These are phyloP conservation scores for Tolypocladium guangdongense DNA, from an alignment of 2,329 filamentous ascomycete genomes.

Conservation along the genomic window DNA sequence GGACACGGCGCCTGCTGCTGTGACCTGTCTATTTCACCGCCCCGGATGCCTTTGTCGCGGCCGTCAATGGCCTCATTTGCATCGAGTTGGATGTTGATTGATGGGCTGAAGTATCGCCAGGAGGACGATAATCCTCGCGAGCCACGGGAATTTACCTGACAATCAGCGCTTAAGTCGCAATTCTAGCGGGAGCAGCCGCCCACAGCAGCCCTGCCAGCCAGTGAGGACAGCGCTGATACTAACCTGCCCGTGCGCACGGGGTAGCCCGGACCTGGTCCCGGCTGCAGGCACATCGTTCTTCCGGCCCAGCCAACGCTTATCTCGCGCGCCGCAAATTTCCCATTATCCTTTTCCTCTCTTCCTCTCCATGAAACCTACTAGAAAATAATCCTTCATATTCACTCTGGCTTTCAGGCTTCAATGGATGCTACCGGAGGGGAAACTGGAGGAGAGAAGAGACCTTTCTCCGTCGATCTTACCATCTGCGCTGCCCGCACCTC, in stretches of 20 bases:
- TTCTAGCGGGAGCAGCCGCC: background rate
- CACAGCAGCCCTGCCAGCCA: background rate
- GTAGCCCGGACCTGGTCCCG: background rate
- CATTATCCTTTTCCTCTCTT: slow-evolving; percentile 10
- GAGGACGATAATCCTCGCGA: background rate
- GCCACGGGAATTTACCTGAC: background rate
- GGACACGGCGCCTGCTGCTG: background rate
- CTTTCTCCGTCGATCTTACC: slow-evolving; percentile 34
- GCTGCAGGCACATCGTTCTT: slow-evolving; percentile 14
- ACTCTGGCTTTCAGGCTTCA: slow-evolving; percentile 50
- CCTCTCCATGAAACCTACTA: slow-evolving; percentile 29
- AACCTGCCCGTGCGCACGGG: no score
- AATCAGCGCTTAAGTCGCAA: background rate
- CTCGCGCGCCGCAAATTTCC: background rate
- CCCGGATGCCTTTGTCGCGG: background rate
- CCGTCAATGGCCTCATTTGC: background rate
- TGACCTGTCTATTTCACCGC: background rate
- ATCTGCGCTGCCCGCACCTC: slow-evolving; percentile 28
- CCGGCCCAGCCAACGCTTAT: slow-evolving; percentile 7
- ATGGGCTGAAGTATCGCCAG: background rate
- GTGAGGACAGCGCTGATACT: background rate
- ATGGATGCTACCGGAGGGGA: slow-evolving; percentile 54
- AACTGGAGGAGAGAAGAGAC: slow-evolving; percentile 56
- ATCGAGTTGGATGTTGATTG: background rate
- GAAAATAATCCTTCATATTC: slow-evolving; percentile 51